Evolutionary conservation across 108 stramenopile species (phyloP).

Genomic region (Aureococcus anophagefferens): DNA sequence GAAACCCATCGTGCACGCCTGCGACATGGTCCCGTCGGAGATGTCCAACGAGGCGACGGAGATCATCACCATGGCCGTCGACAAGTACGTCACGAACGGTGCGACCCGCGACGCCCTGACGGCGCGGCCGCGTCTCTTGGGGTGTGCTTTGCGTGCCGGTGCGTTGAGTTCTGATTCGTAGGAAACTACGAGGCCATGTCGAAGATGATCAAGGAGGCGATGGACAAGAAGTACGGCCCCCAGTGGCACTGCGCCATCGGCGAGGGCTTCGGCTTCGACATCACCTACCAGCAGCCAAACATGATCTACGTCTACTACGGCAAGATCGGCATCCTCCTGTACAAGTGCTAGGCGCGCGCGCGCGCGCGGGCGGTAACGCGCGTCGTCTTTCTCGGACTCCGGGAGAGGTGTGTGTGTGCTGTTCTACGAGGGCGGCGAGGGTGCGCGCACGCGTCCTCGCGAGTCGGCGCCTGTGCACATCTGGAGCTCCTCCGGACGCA

Average conservation of each 20-base stretch:
- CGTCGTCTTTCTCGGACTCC: no score
- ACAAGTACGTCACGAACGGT: not conserved
- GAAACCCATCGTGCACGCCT: not conserved
- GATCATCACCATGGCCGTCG: not conserved
- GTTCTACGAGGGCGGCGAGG: no score
- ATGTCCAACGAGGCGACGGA: not conserved
- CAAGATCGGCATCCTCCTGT: constrained; percentile 23
- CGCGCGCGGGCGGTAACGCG: no score
- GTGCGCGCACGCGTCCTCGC: no score
- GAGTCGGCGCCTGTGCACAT: no score
- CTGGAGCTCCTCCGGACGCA: no score
- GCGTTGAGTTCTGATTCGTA: no score
- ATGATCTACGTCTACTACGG: constrained; percentile 34
- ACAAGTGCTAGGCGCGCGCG: constrained; percentile 20
- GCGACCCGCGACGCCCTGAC: no score
- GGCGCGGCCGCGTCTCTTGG: no score
- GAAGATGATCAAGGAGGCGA: not conserved
- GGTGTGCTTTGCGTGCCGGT: no score
- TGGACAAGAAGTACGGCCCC: constrained; percentile 1
- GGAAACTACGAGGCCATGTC: not conserved
- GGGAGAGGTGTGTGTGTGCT: no score
- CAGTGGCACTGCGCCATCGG: constrained; percentile 17
- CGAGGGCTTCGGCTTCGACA: constrained; percentile 14
- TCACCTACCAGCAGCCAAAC: constrained; percentile 31
- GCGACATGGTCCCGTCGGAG: not conserved